Evolutionary conservation across 768 basidiomycete genomes (phyloP).

Genomic region (Fomitopsis serialis): DNA sequence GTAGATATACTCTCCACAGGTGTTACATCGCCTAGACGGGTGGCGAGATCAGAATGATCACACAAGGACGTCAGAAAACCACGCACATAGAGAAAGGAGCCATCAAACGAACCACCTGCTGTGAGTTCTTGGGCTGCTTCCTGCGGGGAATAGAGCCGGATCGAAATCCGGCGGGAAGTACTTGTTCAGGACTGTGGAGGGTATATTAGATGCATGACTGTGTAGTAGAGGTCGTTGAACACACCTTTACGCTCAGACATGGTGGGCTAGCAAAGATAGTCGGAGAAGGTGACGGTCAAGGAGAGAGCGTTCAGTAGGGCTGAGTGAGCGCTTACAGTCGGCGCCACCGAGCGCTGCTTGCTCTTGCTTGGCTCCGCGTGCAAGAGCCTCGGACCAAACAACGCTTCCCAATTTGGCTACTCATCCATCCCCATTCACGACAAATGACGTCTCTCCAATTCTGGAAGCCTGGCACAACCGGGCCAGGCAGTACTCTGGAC

Average conservation of each 20-base stretch:
- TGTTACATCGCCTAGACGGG: slow-evolving; percentile 72
- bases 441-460: slow-evolving; percentile 58
- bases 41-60: slow-evolving; percentile 4
- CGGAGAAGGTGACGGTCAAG: not conserved
- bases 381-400: slow-evolving; percentile 7
- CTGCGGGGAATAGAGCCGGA: slow-evolving; percentile 92
- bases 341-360: slow-evolving; percentile 1
- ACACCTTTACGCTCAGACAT: slow-evolving; percentile 91
- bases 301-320: not conserved
- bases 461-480: slow-evolving; percentile 86
- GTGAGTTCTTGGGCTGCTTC: slow-evolving; percentile 87
- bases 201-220: slow-evolving; percentile 6
- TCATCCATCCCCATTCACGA: not conserved
- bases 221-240: no score
- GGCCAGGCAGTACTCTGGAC: slow-evolving; percentile 85
- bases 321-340: not conserved
- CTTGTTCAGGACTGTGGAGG: slow-evolving; percentile 76
- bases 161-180: slow-evolving; percentile 99
- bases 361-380: slow-evolving; percentile 3
- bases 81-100: slow-evolving; percentile 96
- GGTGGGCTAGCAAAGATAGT: slow-evolving; percentile 19
- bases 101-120: slow-evolving; percentile 98
- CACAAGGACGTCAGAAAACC: not conserved
- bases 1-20: slow-evolving; percentile 98
- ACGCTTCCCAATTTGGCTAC: not conserved